Base-by-base conservation (phyloP, 129 eudicot species). In the Lactuca sativa region DNA sequence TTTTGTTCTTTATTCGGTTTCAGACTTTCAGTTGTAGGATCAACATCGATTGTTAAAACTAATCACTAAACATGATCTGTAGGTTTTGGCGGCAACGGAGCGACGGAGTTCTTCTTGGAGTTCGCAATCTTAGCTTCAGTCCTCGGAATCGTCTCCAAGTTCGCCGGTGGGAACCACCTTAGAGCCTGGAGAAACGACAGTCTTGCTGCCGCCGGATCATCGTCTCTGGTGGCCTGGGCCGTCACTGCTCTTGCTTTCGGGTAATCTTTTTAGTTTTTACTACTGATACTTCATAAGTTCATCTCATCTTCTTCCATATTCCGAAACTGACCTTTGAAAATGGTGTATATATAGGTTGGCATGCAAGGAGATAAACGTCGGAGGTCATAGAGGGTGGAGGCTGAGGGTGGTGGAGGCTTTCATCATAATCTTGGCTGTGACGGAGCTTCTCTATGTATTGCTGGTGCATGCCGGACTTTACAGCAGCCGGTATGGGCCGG, bases 31-130 rank as follows among this genome's bases (percentile, higher is more conserved):
- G 74, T 17, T 8, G 9, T 0, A n/a, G 1, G 4, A 10, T 4
- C 5, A 5, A 1, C 16, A 5, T 1, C 37, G 0, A 9, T 9
- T 6, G 18, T 7, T 7, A 2, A 4, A 64, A 38, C 4, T 37
- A 5, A 25, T 36, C 0, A 8, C 6, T 65, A 13, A 13, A 9
- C 2, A n/a, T 66, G 14, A 0, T 62, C 36, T 62, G 48, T 66
- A 92, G 98, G 92, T 73, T 76, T 92, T 48, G 96, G 96, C 6
- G 96, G 96, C 0, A 92, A 92, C 16, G 96, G 96, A 60, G 96
- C 98, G 3, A 92, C 98, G 2, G 71, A 70, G 44, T 82, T 80
- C 75, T 89, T 92, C 74, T 71, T 92, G 7, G 76, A 80, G 49
- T 85, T 92, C 25, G 67, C 98, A 0, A 83, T 92, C 44, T 73